Conservation (phyloP, 257 asterid species). For the Fraxinus cuspidata region DNA sequence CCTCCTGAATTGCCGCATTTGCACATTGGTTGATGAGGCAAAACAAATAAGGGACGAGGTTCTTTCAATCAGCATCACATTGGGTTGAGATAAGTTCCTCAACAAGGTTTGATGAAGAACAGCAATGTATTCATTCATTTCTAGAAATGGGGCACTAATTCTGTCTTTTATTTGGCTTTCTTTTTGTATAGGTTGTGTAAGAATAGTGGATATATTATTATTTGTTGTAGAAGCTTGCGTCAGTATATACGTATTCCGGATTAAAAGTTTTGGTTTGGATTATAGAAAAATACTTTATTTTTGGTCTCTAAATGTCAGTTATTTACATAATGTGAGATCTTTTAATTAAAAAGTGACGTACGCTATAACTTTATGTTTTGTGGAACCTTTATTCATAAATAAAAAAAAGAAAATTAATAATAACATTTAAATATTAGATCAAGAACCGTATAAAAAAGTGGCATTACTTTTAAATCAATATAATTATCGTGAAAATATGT, state of each 20-base stretch:
- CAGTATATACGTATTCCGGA: neutral
- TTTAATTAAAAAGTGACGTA: too few species aligned
- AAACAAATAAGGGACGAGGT: slow-evolving; percentile 13
- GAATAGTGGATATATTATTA: slow-evolving; percentile 21
- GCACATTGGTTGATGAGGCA: slow-evolving; percentile 34
- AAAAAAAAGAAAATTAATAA: too few species aligned
- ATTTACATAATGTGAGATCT: too few species aligned
- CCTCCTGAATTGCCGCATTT: slow-evolving; percentile 62
- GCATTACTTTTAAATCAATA: too few species aligned
- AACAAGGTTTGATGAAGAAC: slow-evolving; percentile 14
- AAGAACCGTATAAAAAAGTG: too few species aligned
- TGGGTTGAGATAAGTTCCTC: slow-evolving; percentile 25
- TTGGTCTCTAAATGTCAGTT: neutral
- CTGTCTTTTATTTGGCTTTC: slow-evolving; percentile 20
- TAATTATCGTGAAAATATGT: too few species aligned
- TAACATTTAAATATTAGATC: too few species aligned
- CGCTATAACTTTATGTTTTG: too few species aligned
- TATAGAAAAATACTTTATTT: neutral
- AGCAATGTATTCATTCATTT: slow-evolving; percentile 15
- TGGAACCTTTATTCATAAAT: too few species aligned
- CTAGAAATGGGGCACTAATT: slow-evolving; percentile 15
- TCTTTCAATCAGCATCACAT: slow-evolving; percentile 10
- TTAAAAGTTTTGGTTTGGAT: neutral
- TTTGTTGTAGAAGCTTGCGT: slow-evolving; percentile 20
- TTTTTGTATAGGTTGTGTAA: slow-evolving; percentile 22